These are phyloP conservation scores for Nicotiana attenuata DNA, from an alignment of 257 asterid genomes.

Conservation along the genomic window DNA sequence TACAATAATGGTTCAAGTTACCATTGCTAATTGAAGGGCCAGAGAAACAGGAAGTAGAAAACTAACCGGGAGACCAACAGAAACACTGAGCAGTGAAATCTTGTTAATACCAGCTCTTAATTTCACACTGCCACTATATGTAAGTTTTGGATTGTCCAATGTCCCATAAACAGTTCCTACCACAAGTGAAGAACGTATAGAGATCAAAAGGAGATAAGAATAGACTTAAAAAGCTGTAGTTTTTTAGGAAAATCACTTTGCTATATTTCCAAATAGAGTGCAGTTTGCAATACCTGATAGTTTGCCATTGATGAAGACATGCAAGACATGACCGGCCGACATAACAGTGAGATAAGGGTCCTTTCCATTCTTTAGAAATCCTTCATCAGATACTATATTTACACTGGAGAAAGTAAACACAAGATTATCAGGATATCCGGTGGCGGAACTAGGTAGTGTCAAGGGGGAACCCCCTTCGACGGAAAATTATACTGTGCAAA, in stretches of 20 bases:
- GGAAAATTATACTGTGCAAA: too few relatives aligned
- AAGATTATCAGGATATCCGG: background rate
- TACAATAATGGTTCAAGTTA: background rate
- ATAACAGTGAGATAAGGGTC: conserved; percentile 56
- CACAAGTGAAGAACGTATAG: conserved; percentile 1
- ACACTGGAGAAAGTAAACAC: conserved; percentile 38
- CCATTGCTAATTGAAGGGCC: background rate
- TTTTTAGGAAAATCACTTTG: background rate
- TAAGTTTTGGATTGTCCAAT: conserved; percentile 56
- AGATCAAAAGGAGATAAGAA: background rate
- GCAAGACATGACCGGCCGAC: conserved; percentile 93
- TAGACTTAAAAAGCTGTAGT: background rate
- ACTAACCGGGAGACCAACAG: conserved; percentile 88
- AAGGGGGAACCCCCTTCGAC: too few relatives aligned
- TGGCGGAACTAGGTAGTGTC: too few relatives aligned
- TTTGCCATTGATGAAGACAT: conserved; percentile 67
- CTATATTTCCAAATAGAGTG: background rate
- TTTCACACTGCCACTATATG: conserved; percentile 44
- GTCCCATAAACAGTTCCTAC: conserved; percentile 61
- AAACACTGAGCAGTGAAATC: conserved; percentile 73
- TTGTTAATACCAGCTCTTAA: conserved; percentile 71
- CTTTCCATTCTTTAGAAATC: conserved; percentile 53
- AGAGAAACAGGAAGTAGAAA: background rate
- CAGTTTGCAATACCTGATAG: conserved; percentile 45
- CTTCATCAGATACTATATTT: conserved; percentile 60